These are phyloP conservation scores for Pythium guiyangense DNA, from an alignment of 352 stramenopile genomes.

Conservation along the genomic window DNA sequence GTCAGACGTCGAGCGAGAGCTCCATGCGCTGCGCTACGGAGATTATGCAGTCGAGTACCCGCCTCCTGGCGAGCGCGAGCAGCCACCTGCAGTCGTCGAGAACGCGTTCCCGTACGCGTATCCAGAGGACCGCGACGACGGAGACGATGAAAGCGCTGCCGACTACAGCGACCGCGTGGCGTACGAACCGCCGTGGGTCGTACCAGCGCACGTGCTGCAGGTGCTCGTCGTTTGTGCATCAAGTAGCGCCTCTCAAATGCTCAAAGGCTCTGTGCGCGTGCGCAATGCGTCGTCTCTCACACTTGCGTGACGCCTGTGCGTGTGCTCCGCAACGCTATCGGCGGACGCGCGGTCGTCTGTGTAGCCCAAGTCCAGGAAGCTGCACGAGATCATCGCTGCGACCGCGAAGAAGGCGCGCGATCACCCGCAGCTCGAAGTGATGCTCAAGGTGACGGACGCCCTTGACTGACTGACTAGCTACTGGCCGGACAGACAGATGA, in stretches of 20 bases:
- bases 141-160: slow-evolving; percentile 19
- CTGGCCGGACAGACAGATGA: no score
- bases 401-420: slow-evolving; percentile 27
- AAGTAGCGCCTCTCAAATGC: no score
- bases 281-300: not conserved
- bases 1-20: slow-evolving; percentile 6
- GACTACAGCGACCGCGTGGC: no score
- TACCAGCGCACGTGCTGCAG: no score
- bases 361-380: slow-evolving; percentile 38
- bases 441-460: slow-evolving; percentile 52
- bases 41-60: slow-evolving; percentile 44
- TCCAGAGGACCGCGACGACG: slow-evolving; percentile 20
- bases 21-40: slow-evolving; percentile 41
- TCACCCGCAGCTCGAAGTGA: slow-evolving; percentile 37
- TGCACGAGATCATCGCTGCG: no score
- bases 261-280: no score
- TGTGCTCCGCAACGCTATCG: no score
- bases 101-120: slow-evolving; percentile 47
- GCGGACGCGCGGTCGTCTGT: no score
- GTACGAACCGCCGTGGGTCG: no score
- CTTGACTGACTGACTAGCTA: no score
- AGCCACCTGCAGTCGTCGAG: not conserved
- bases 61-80: slow-evolving; percentile 7
- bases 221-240: slow-evolving; percentile 13
- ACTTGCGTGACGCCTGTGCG: not conserved